Evolutionary conservation across 306 rosid species (phyloP), one percentile per base, ranked within the genome.

Genomic region (Macrotyloma uniflorum): DNA sequence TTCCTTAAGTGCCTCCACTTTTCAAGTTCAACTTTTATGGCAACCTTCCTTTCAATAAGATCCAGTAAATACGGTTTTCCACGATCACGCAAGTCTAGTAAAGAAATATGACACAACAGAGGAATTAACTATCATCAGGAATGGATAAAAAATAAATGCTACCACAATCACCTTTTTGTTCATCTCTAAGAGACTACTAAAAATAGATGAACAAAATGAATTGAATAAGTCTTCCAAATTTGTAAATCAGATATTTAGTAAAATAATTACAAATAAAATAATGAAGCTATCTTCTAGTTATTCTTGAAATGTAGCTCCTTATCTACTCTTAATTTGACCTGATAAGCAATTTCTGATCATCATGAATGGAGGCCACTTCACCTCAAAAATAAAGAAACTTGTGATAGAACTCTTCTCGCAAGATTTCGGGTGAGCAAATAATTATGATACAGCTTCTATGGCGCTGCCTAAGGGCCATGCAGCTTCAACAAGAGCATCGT

Each of bases 401-500:
- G 24, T 16, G 51, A 70, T 14, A 53, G 26, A 70, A 70, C 54
- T 72, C 70, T 13, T 15, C 70, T 22, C 36, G 13, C 33, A 51
- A 62, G 63, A 80, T 63, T 76, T 68, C 20, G 4, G 28, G 32
- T 46, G 78, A 70, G 42, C 36, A 46, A 69, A 58, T 55, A 85
- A 77, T 5, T 84, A 74, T 35, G 97, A 94, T 33, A 94, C 92
- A 20, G 98, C 97, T 86, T 94, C 98, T 42, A 94, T 94, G 63
- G 98, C 98, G 13, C 97, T 94, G 85, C 98, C 98, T 20, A 94
- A 86, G 45, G 98, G 98, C 98, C 98, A 92, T 58, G 98, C 98
- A 40, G 98, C 98, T 85, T 94, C 98, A 73, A 94, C 96, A 76
- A 89, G 83, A 82, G 92, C 77, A 19, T 89, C 87, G 0, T 72